Evolutionary conservation across 1,284 basidiomycete genomes (phyloP).

Genomic region (Gastroboletus turbinatus): DNA sequence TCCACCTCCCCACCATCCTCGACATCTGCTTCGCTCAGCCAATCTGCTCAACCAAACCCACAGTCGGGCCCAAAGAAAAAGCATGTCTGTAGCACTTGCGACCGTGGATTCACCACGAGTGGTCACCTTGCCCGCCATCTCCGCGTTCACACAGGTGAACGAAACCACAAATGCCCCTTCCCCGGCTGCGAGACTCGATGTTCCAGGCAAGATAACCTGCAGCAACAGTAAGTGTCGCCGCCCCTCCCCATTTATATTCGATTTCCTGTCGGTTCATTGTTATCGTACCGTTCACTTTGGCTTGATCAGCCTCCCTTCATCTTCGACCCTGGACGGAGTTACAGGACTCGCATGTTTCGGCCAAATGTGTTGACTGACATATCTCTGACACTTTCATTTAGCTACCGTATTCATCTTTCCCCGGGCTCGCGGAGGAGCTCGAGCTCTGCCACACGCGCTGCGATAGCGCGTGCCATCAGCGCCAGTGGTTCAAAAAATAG

Average conservation of each 20-base stretch:
- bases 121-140: slow-evolving; percentile 83
- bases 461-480: slow-evolving; percentile 45
- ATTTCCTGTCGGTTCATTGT: slow-evolving; percentile 3
- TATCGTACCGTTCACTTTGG: background rate
- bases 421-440: slow-evolving; percentile 67
- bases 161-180: slow-evolving; percentile 80
- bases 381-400: slow-evolving; percentile 30
- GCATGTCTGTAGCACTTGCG: slow-evolving; percentile 65
- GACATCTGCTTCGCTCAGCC: slow-evolving; percentile 7
- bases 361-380: slow-evolving; percentile 9
- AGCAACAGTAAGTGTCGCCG: slow-evolving; percentile 66
- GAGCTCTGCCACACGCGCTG: slow-evolving; percentile 47
- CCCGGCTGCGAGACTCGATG: slow-evolving; percentile 81
- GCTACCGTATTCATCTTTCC: slow-evolving; percentile 72
- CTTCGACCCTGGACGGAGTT: slow-evolving; percentile 12
- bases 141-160: slow-evolving; percentile 79
- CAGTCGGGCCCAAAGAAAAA: slow-evolving; percentile 47
- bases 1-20: slow-evolving; percentile 26
- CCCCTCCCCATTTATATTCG: background rate
- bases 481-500: slow-evolving; percentile 25
- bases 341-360: slow-evolving; percentile 5
- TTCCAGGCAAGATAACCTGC: slow-evolving; percentile 78
- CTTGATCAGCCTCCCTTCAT: slow-evolving; percentile 8
- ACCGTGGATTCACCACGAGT: slow-evolving; percentile 77
- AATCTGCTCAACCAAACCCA: background rate